Evolutionary conservation across 2,329 filamentous ascomycete genomes (phyloP), one percentile per base, ranked within the genome.

Genomic region (Dactylonectria macrodidyma): DNA sequence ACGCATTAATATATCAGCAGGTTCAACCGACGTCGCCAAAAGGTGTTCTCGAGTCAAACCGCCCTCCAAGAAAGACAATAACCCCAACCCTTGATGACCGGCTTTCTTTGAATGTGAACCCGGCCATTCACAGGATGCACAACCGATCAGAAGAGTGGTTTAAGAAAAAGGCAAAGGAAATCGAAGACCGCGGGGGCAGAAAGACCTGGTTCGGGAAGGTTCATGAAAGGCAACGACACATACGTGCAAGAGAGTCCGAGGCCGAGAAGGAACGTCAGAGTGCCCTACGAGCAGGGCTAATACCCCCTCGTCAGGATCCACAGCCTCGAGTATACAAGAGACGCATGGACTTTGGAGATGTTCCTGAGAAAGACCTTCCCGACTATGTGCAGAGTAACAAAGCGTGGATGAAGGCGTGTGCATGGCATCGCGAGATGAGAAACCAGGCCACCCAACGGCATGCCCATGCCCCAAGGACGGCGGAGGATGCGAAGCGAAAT

Each of bases 191-290:
- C 2, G 84, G 83, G 5, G 81, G 79, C 3, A 81, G 86, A 19
- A 90, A 90, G 70, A 78, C 76, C 5, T 86, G 85, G 70, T 85
- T 88, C 54, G 87, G 88, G 22, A 83, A 82, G 65, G 84, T 81
- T 0, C 75, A 79, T 0, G 75, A 80, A 54, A 81, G 85, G 11
- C 75, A 82, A 68, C 80, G 75, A 33, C 79, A 78, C 68, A 70
- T 79, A 55, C 76, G 68, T 7, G 66, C 69, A 9, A 72, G 71
- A 51, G 71, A 78, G 59, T 64, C 67, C 26, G 65, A 61, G 16
- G 54, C 64, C 16, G 70, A 73, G 51, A 50, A 58, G 48, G 48
- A 70, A 52, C 60, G 63, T 9, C 59, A 73, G 46, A 47, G 59
- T 47, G 68, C 66, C 57, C 54, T 30, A 24, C 34, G 59, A 26